Conservation (phyloP, 1,139 yeast genomes). For the Spencermartinsiella ligniputridi region DNA sequence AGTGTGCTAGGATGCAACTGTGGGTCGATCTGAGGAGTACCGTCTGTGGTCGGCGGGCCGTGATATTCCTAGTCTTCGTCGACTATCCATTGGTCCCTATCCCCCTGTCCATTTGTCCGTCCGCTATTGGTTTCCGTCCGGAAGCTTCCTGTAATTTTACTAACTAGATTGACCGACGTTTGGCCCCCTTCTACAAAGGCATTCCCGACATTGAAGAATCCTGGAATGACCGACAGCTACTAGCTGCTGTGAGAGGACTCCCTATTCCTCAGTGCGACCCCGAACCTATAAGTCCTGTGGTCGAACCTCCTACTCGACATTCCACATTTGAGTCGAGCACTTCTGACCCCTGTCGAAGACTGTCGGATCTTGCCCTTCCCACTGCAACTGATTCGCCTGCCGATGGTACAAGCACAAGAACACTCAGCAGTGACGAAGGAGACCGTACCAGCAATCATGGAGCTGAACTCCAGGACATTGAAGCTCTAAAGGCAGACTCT, state of each 20-base stretch:
- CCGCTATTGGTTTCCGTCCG: conserved; percentile 9
- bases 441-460: neutral
- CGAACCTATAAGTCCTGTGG: neutral
- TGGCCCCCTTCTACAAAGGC: conserved; percentile 92
- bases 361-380: neutral
- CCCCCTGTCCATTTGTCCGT: neutral
- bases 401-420: neutral
- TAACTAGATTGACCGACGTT: conserved; percentile 45
- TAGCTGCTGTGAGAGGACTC: conserved; percentile 45
- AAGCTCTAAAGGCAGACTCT: conserved; percentile 4
- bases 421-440: neutral
- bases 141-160: neutral
- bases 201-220: conserved; percentile 70
- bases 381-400: neutral
- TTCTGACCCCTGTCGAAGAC: neutral
- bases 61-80: conserved; percentile 11
- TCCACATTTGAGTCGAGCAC: neutral
- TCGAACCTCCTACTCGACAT: neutral
- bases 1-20: no score
- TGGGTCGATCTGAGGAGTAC: no score
- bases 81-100: neutral
- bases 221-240: conserved; percentile 71
- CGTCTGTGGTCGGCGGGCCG: no score
- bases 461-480: neutral
- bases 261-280: conserved; percentile 21